phyloP scores from a whole-genome alignment of 306 rosid species.

The Prunus mira region DNA sequence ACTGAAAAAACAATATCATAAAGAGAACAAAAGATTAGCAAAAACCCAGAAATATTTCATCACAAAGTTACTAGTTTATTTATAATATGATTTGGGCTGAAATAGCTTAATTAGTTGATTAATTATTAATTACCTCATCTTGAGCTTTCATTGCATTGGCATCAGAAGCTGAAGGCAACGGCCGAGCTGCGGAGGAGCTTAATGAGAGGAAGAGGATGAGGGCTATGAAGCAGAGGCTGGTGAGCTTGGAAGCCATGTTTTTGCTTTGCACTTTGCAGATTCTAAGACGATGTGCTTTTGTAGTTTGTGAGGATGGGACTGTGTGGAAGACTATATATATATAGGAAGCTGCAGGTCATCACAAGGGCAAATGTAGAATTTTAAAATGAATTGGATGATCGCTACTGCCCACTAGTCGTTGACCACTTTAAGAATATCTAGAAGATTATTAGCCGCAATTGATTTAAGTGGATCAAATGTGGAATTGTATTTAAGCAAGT shows the following conservation, averaged over 20 bases:
- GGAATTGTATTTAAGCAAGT: too few relatives aligned
- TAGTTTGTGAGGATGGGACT: background rate
- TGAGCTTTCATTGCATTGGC: conserved; percentile 18
- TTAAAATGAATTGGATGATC: background rate
- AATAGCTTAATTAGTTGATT: background rate
- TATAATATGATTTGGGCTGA: background rate
- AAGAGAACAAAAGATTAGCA: background rate
- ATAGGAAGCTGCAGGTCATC: conserved; percentile 23
- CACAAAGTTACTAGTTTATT: background rate
- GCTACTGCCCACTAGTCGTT: background rate
- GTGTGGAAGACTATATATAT: conserved; percentile 13
- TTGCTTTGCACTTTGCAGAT: background rate
- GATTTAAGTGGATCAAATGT: background rate
- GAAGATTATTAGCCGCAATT: background rate
- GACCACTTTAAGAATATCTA: background rate
- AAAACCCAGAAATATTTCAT: background rate
- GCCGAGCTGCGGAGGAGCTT: conserved; percentile 15
- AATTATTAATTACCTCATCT: conserved; percentile 26
- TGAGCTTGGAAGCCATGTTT: conserved; percentile 44
- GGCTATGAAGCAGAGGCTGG: conserved; percentile 29
- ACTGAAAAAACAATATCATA: conserved; percentile 6
- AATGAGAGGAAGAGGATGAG: conserved; percentile 20
- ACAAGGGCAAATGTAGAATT: conserved; percentile 35
- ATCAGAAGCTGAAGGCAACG: conserved; percentile 26
- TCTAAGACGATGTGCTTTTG: background rate